A percentile compares a stretch with the other conserved stretches of the same genome.
Conservation (phyloP, 805 yeast genomes). For the Schizosaccharomyces osmophilus region DNA sequence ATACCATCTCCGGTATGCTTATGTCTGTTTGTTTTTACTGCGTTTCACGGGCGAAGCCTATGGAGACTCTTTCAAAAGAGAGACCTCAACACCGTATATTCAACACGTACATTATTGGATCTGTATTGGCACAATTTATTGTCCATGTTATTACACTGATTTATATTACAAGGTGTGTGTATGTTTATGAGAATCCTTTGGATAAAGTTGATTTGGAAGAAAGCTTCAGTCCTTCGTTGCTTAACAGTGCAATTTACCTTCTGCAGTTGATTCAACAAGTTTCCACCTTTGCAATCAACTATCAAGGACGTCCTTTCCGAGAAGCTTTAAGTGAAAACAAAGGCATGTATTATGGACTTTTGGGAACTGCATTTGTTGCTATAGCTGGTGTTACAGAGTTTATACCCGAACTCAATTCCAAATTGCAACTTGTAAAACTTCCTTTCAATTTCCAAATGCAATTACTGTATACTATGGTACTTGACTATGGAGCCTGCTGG, state of each 20-base stretch:
- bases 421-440: conserved; percentile 83
- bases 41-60: conserved; percentile 78
- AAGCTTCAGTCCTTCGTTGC: conserved; percentile 62
- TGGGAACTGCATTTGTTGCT: conserved; percentile 77
- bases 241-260: conserved; percentile 88
- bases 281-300: conserved; percentile 90
- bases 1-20: conserved; percentile 84
- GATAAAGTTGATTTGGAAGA: conserved; percentile 70
- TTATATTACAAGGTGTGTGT: conserved; percentile 62
- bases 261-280: conserved; percentile 90
- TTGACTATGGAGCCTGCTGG: conserved; percentile 60
- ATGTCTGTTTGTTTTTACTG: conserved; percentile 85
- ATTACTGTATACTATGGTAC: conserved; percentile 43
- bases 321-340: conserved; percentile 72
- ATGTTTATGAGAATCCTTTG: conserved; percentile 74
- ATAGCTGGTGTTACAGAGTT: conserved; percentile 83
- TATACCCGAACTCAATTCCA: conserved; percentile 78
- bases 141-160: conserved; percentile 65
- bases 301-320: conserved; percentile 90
- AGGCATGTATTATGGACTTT: conserved; percentile 88
- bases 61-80: conserved; percentile 68
- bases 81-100: conserved; percentile 96
- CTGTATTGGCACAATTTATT: conserved; percentile 88
- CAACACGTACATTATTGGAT: conserved; percentile 89
- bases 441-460: conserved; percentile 42